These are phyloP conservation scores for Nakaseomyces delphensis DNA, from an alignment of 1,139 yeast genomes.

Conservation along the genomic window DNA sequence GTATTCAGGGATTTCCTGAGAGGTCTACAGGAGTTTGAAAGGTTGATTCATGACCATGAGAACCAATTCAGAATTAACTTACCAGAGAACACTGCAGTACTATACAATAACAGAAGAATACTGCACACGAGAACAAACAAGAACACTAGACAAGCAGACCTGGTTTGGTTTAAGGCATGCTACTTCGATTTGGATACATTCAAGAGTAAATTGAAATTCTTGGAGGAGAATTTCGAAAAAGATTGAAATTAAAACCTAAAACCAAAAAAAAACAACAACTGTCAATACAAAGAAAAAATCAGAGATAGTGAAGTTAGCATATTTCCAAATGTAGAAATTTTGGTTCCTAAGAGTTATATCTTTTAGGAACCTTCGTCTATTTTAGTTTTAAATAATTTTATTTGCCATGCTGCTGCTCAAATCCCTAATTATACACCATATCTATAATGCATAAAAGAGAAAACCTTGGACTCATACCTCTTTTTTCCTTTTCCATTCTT, in stretches of 20 bases:
- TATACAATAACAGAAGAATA: constrained; percentile 66
- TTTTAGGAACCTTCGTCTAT: no score
- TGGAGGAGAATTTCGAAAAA: constrained; percentile 17
- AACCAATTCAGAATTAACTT: constrained; percentile 52
- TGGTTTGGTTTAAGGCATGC: constrained; percentile 70
- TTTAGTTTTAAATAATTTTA: no score
- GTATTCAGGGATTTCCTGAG: constrained; percentile 47
- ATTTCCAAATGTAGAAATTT: no score
- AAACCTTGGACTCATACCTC: no score
- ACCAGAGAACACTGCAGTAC: constrained; percentile 55
- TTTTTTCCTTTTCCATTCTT: no score
- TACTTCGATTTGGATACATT: constrained; percentile 68
- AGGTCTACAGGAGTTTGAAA: constrained; percentile 55
- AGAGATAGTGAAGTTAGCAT: no score
- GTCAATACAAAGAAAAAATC: no score
- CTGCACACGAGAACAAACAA: constrained; percentile 64
- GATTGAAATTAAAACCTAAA: background rate
- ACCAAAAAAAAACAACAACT: no score
- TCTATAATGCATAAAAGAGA: no score
- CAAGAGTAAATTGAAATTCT: constrained; percentile 49
- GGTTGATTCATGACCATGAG: constrained; percentile 43
- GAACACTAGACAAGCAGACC: constrained; percentile 38
- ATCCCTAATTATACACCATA: no score
- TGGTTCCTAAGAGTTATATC: no score
- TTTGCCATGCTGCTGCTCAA: no score